A percentile compares a stretch with the other conserved stretches of the same genome.
Conservation (phyloP, 2,329 filamentous ascomycete genomes). For the Pestalotiopsis sp. region DNA sequence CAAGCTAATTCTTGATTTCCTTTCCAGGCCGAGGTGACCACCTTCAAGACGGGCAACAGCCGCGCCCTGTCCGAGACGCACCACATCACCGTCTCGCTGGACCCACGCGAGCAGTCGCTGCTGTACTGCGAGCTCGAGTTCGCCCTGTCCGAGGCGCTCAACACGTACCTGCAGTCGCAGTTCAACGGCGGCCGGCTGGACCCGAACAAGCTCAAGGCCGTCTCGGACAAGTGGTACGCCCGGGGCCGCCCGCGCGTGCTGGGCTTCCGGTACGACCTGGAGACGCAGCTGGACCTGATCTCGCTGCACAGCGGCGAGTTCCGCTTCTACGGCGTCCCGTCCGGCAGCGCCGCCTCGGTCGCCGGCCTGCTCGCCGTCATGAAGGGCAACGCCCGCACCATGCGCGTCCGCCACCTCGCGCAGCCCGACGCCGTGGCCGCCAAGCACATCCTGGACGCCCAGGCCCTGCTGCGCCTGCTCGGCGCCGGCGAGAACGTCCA, state of each 20-base stretch:
- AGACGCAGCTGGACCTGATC: slow-evolving; percentile 62
- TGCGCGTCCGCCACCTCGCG: slow-evolving; percentile 59
- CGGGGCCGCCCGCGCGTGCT: slow-evolving; percentile 57
- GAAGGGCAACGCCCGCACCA: slow-evolving; percentile 53
- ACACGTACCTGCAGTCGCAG: slow-evolving; percentile 55
- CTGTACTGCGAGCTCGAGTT: slow-evolving; percentile 64
- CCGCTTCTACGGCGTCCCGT: slow-evolving; percentile 52
- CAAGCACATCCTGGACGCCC: slow-evolving; percentile 58
- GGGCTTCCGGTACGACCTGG: slow-evolving; percentile 61
- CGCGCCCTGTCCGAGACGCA: slow-evolving; percentile 32
- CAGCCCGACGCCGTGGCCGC: slow-evolving; percentile 60
- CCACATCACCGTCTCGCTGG: slow-evolving; percentile 51
- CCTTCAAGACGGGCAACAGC: slow-evolving; percentile 32
- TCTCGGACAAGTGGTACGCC: slow-evolving; percentile 53
- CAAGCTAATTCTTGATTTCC: neutral
- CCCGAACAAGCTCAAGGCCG: slow-evolving; percentile 51
- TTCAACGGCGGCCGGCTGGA: slow-evolving; percentile 58
- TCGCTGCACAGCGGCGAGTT: slow-evolving; percentile 53
- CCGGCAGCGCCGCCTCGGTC: slow-evolving; percentile 44
- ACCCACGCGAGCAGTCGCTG: slow-evolving; percentile 59
- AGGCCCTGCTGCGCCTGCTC: slow-evolving; percentile 52
- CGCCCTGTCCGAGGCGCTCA: slow-evolving; percentile 51
- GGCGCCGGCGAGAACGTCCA: slow-evolving; percentile 47
- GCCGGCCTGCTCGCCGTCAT: slow-evolving; percentile 53
- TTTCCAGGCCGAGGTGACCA: slow-evolving; percentile 31